Evolutionary conservation across 305 asterid species (phyloP).

Genomic region (Ilex paraguariensis): DNA sequence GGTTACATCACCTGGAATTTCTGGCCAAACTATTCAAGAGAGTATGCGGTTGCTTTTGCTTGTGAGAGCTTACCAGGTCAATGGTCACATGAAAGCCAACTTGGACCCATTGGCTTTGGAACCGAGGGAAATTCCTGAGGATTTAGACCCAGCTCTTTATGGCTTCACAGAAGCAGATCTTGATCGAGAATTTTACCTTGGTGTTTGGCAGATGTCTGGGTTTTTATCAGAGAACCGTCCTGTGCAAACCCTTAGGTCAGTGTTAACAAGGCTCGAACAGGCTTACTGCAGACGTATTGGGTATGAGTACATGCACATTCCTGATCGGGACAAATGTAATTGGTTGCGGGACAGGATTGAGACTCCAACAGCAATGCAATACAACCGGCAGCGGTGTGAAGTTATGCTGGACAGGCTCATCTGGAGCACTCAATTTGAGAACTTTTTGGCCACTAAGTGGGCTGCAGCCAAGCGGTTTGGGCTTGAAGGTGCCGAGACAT

Average conservation of each 20-base stretch:
- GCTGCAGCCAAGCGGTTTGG: conserved; percentile 95
- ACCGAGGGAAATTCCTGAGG: conserved; percentile 1
- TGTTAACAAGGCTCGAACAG: conserved; percentile 82
- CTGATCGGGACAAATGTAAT: conserved; percentile 52
- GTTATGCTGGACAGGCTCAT: conserved; percentile 92
- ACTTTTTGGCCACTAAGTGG: conserved; percentile 96
- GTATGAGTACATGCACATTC: conserved; percentile 91
- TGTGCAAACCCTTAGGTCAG: conserved; percentile 83
- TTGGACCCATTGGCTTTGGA: conserved; percentile 15
- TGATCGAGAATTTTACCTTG: conserved; percentile 89
- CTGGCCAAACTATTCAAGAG: conserved; percentile 98
- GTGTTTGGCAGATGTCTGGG: conserved; percentile 94
- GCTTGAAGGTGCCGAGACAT: conserved; percentile 93
- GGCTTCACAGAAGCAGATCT: conserved; percentile 66
- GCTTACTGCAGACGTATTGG: conserved; percentile 94
- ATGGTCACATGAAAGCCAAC: conserved; percentile 95
- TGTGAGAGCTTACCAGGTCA: conserved; percentile 92
- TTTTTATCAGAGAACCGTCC: conserved; percentile 97
- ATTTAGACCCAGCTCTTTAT: conserved; percentile 5
- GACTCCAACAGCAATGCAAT: conserved; percentile 72
- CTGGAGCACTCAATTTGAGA: conserved; percentile 95
- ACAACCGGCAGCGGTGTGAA: conserved; percentile 71
- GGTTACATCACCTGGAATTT: conserved; percentile 82
- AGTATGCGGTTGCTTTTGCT: conserved; percentile 90
- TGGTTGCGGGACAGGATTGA: conserved; percentile 4